Percentiles rank a stretch among this genome's conserved stretches.
Evolutionary conservation across 139 green algal species (phyloP).

Genomic region (Micractinium sp.): DNA sequence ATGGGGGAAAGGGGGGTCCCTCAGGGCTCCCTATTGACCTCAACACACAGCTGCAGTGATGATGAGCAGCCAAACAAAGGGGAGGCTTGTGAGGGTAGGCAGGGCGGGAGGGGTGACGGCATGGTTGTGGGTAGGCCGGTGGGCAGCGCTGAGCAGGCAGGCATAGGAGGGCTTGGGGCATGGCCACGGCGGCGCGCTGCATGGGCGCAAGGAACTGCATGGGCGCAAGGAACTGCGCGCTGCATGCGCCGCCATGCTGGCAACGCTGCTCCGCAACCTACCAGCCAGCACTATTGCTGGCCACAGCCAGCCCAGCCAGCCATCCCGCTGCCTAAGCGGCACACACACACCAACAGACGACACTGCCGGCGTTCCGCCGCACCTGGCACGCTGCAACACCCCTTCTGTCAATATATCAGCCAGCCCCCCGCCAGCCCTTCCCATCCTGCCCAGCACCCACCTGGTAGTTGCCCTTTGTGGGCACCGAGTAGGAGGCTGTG

Average conservation of each 20-base stretch:
- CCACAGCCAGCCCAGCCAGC: background rate
- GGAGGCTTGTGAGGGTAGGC: background rate
- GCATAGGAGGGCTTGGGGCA: background rate
- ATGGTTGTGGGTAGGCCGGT: background rate
- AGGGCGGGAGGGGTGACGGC: background rate
- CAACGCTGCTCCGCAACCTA: background rate
- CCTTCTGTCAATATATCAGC: too few species aligned
- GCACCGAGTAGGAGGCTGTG: conserved; percentile 78
- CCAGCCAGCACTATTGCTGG: background rate
- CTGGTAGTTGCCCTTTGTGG: conserved; percentile 80
- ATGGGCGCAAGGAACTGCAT: background rate
- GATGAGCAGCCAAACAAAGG: too few species aligned
- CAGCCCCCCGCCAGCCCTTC: background rate
- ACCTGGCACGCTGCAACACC: too few species aligned
- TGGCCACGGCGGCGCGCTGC: background rate
- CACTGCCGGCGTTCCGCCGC: too few species aligned
- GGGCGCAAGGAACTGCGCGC: background rate
- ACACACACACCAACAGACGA: too few species aligned
- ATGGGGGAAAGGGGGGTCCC: too few species aligned
- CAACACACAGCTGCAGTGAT: too few species aligned
- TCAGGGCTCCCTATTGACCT: too few species aligned
- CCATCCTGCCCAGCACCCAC: conserved; percentile 50
- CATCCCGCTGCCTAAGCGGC: background rate
- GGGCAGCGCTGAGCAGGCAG: background rate
- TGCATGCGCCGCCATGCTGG: background rate